Conservation (phyloP, 1,284 basidiomycete species). For the Fomitopsis schrenkii region DNA sequence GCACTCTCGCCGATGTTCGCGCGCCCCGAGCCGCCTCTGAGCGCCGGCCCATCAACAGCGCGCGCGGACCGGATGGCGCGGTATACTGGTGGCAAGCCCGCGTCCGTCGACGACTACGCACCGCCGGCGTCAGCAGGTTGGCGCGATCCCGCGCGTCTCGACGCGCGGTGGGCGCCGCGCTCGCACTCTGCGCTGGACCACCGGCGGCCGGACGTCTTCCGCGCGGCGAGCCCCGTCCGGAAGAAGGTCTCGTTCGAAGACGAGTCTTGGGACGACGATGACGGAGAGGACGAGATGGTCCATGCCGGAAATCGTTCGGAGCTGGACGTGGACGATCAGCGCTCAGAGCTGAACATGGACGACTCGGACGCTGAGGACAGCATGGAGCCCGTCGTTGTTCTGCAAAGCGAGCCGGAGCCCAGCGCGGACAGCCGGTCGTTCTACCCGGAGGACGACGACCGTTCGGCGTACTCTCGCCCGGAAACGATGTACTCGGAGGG, state of each 20-base stretch:
- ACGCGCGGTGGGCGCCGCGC: conserved; percentile 21
- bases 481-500: conserved; percentile 21
- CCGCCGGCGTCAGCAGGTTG: conserved; percentile 5
- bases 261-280: not conserved
- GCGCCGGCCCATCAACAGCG: conserved; percentile 11
- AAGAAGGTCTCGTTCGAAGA: conserved; percentile 6
- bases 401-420: conserved; percentile 7
- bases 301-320: conserved; percentile 5
- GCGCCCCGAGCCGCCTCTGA: conserved; percentile 6
- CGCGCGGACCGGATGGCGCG: conserved; percentile 1
- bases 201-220: conserved; percentile 11
- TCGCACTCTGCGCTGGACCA: conserved; percentile 18
- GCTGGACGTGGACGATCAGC: conserved; percentile 17
- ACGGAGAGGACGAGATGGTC: not conserved
- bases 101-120: conserved; percentile 10
- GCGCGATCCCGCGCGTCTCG: conserved; percentile 9
- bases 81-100: conserved; percentile 9
- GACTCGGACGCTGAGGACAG: conserved; percentile 1
- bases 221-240: conserved; percentile 1
- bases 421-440: conserved; percentile 14
- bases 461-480: conserved; percentile 13
- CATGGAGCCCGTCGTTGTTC: not conserved
- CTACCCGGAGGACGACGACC: conserved; percentile 19
- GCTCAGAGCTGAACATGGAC: not conserved
- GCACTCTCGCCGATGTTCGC: conserved; percentile 37